Evolutionary conservation across 805 yeast species (phyloP), one percentile per base, ranked within the genome.

Genomic region (Ascoidea asiatica): DNA sequence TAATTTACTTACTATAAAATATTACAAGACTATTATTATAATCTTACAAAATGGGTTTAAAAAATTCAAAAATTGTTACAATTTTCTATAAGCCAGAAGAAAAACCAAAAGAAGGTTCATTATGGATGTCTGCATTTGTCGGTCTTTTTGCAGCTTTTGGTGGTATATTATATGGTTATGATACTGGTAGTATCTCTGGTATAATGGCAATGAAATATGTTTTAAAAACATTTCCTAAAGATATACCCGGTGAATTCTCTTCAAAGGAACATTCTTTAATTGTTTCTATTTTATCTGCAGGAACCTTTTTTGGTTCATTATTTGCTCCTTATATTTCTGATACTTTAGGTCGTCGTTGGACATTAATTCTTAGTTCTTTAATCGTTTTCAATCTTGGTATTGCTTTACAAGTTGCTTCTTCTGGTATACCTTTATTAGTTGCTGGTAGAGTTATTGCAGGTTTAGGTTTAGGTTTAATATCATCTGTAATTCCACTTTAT

Each of bases 361-460:
- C 73, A 47, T 63, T 74, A 39, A 56, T 70, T 35, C 52, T 62
- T 33, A 52, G 61, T 19, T 72, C 77, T 21, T 61, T 72, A 42
- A 36, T 66, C 19, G 63, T 73, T 35, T 74, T 77, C 59, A 63
- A 71, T 43, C 53, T 76, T 40, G 86, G 85, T 48, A 65, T 73
- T 29, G 56, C 74, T 21, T 61, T 73, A 43, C 78, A 73, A 53
- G 61, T 67, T 42, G 63, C 73, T 7, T 49, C 74, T 3, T 60
- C 72, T 50, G 63, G 70, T 42, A 64, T 72, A 50, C 61, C 69
- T 8, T 59, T 77, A 18, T 58, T 79, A 13, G 72, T 79, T 50
- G 77, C 74, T n/a, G 90, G 90, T 40, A 69, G 92, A 56, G 72
- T 73, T 23, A 64, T 84, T 50, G 78, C 83, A 19, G 92, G 89